phyloP scores from a whole-genome alignment of 192 early-diverging fungal species.

The Entomortierella lignicola region DNA sequence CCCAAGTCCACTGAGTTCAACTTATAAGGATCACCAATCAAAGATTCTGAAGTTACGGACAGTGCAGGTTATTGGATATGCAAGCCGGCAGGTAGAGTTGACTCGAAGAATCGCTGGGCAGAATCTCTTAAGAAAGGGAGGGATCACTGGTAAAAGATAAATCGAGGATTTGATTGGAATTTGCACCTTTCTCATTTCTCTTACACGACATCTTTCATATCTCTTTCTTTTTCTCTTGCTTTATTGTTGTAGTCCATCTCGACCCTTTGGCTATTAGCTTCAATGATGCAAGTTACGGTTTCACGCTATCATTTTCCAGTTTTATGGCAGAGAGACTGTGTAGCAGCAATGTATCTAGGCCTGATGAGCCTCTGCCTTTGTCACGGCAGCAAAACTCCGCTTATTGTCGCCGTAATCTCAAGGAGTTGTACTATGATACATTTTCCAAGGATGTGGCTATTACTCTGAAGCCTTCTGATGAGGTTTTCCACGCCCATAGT shows the following conservation, averaged over 20 bases:
- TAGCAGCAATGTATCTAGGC: not conserved
- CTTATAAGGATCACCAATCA: not conserved
- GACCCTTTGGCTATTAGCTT: constrained; percentile 32
- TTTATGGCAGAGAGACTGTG: not conserved
- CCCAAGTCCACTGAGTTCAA: constrained; percentile 9
- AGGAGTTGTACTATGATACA: constrained; percentile 41
- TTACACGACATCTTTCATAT: not conserved
- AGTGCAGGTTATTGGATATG: constrained; percentile 41
- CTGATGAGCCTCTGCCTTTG: constrained; percentile 27
- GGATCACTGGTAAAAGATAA: constrained; percentile 17
- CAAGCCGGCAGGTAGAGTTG: constrained; percentile 36
- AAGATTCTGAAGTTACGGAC: constrained; percentile 19
- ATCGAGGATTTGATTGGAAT: not conserved
- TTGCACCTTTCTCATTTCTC: not conserved
- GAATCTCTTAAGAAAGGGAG: constrained; percentile 20
- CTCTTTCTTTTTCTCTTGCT: no score
- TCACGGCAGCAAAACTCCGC: constrained; percentile 40
- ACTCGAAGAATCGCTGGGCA: constrained; percentile 26
- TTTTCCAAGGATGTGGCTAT: constrained; percentile 39
- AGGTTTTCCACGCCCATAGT: constrained; percentile 39
- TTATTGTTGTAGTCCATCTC: constrained; percentile 27
- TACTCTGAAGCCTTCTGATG: constrained; percentile 12
- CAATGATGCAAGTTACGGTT: constrained; percentile 48
- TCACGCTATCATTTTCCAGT: constrained; percentile 34
- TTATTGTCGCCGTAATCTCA: constrained; percentile 49